These are phyloP conservation scores for Heritiera fomes DNA, from an alignment of 345 rosid species.

Conservation along the genomic window DNA sequence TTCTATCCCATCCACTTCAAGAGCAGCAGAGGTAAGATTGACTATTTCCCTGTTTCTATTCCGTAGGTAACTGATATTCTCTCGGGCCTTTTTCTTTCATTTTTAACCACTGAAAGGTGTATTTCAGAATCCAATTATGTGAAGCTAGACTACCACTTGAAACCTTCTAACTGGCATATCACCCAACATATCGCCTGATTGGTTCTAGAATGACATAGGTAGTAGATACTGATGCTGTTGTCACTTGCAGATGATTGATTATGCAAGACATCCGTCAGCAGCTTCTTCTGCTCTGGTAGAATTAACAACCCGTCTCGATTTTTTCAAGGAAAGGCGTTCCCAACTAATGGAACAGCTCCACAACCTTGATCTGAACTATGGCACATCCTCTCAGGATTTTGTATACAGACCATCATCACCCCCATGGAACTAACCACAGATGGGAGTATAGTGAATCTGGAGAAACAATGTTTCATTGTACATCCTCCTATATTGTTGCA, in stretches of 20 bases:
- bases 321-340: conserved; percentile 97
- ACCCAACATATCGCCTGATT: neutral
- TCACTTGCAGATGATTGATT: conserved; percentile 59
- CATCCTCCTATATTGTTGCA: conserved; percentile 55
- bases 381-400: conserved; percentile 82
- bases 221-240: neutral
- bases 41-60: neutral
- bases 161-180: neutral
- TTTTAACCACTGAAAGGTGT: neutral
- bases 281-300: conserved; percentile 90
- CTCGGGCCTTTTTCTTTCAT: neutral
- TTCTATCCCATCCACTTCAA: conserved; percentile 70
- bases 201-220: neutral
- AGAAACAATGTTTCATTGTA: conserved; percentile 33
- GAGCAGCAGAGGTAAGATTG: conserved; percentile 67
- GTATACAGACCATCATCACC: conserved; percentile 81
- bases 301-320: conserved; percentile 90
- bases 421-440: conserved; percentile 70
- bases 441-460: neutral
- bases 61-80: neutral
- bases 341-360: conserved; percentile 98
- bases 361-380: conserved; percentile 87
- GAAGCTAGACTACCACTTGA: neutral
- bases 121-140: neutral
- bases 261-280: conserved; percentile 71